Base-by-base conservation (phyloP, 768 basidiomycete genomes). In the Strobilomyces echinocephalus region DNA sequence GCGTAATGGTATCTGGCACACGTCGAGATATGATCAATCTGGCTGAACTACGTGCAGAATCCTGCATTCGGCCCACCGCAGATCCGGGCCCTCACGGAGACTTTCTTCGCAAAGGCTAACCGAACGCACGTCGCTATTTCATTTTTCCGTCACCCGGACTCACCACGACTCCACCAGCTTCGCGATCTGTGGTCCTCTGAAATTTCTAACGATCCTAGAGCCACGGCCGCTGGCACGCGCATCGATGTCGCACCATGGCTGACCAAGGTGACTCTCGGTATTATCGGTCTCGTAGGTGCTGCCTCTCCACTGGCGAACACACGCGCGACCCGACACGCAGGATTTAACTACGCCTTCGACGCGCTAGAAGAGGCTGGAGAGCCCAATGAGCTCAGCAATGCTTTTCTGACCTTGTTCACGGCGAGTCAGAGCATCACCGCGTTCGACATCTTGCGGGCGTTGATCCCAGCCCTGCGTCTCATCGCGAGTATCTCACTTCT, bases 11-110 rank as follows among this genome's bases (percentile, higher is more conserved):
- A 50, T 3, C 36, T 16, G 14, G 5, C 15, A 14, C 24, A 1
- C 24, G 7, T 14, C n/a, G 20, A 42, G 21, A 2, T 20, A 46
- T 24, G 33, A 21, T 21, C 14, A 28, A 12, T 10, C 38, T 52
- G 38, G 52, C n/a, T 46, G 9, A 43, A 46, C 9, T 2, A 10
- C 12, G 16, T 34, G 7, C 40, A 76, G 84, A 87, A 86, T 56
- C 84, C 85, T 12, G 84, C 84, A 0, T 88, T 88, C 58, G 82
- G 84, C 1, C 73, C 75, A 3, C 67, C 75, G 1, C 83, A 85
- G 58, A 75, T 86, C 38, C 73, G 83, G 2, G 79, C 78, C 39
- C 61, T 85, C 12, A 82, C 82, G 0, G 73, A 73, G 14, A 79
- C 81, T 12, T 85, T 87, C 55, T 58, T 82, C 4, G 74, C 77